Evolutionary conservation across 208 protist species (phyloP).

Genomic region (Trypanosoma theileri): DNA sequence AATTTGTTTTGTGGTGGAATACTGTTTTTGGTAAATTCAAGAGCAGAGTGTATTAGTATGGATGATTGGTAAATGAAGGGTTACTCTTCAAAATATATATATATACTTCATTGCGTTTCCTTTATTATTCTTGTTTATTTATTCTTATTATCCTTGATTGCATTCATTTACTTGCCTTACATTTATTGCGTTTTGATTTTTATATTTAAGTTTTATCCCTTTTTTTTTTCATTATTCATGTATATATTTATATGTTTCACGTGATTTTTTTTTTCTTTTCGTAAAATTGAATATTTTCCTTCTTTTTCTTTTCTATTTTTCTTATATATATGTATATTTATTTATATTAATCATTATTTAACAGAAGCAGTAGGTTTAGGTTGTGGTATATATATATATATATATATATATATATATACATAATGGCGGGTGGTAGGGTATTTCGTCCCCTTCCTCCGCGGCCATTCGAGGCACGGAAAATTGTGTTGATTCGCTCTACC

Average conservation of each 20-base stretch:
- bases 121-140: neutral
- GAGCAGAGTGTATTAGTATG: too few relatives aligned
- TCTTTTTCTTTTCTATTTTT: slow-evolving; percentile 2
- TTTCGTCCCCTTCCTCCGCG: neutral
- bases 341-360: neutral
- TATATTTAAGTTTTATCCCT: slow-evolving; percentile 1
- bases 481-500: slow-evolving; percentile 7
- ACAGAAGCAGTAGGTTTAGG: neutral
- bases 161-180: neutral
- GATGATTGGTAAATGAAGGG: too few relatives aligned
- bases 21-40: too few relatives aligned
- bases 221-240: neutral
- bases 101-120: neutral
- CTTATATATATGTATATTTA: neutral
- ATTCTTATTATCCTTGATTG: neutral
- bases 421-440: slow-evolving; percentile 14
- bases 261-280: neutral
- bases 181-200: neutral
- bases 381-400: slow-evolving; percentile 16
- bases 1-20: too few relatives aligned
- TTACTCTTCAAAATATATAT: neutral
- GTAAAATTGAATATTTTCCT: neutral
- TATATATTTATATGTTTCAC: neutral
- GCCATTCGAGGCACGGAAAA: neutral
- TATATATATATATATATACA: slow-evolving; percentile 21